A percentile compares a stretch with the other conserved stretches of the same genome.
phyloP scores from a whole-genome alignment of 2,329 filamentous ascomycete genomes.

The Zymoseptoria ardabiliae region DNA sequence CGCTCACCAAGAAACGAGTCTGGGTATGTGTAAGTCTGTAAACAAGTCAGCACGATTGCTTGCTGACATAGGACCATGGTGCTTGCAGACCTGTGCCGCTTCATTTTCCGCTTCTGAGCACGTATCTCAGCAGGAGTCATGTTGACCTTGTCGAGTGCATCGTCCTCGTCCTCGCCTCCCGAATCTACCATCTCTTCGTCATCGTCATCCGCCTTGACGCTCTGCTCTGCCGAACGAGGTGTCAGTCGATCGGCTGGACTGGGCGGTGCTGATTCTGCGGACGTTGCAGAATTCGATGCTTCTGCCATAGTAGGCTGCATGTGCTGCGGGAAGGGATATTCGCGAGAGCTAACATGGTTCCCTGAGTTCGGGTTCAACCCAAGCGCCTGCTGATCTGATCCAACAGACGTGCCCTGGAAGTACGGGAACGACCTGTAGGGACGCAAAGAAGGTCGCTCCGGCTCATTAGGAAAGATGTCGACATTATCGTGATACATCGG shows the following conservation, averaged over 20 bases:
- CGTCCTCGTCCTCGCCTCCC: constrained; percentile 27
- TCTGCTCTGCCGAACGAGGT: constrained; percentile 33
- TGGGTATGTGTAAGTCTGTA: constrained; percentile 84
- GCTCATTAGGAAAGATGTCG: constrained; percentile 5
- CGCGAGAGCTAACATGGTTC: not conserved
- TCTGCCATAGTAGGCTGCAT: not conserved
- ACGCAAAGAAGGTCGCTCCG: constrained; percentile 31
- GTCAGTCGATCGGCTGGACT: constrained; percentile 41
- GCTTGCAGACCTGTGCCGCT: constrained; percentile 61
- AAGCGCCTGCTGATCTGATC: constrained; percentile 3
- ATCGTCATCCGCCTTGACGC: constrained; percentile 31
- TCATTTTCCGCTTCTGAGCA: constrained; percentile 52
- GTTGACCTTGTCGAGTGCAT: constrained; percentile 18
- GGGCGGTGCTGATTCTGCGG: constrained; percentile 39
- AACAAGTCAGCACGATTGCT: constrained; percentile 10
- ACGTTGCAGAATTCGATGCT: constrained; percentile 19
- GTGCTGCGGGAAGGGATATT: not conserved
- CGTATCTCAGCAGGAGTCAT: constrained; percentile 43
- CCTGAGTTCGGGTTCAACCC: not conserved
- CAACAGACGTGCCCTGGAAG: constrained; percentile 27
- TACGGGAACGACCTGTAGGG: constrained; percentile 40
- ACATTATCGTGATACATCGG: not conserved
- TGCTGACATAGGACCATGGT: not conserved
- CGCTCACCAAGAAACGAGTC: constrained; percentile 95
- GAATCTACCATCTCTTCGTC: constrained; percentile 35